Evolutionary conservation across 192 early-diverging fungal species (phyloP).

Genomic region (Linnemannia schmuckeri): DNA sequence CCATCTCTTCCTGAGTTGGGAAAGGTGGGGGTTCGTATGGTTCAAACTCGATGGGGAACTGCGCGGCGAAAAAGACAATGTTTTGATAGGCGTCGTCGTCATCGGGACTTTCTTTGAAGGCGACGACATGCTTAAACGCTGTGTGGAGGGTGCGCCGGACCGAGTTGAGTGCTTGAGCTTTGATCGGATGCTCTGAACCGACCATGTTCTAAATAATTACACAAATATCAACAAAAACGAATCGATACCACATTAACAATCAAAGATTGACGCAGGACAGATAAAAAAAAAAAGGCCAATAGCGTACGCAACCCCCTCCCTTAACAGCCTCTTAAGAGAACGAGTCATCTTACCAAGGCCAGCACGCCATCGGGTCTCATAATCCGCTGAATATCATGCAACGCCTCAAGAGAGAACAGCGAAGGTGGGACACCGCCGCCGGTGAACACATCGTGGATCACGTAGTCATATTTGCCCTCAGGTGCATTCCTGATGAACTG

Average conservation of each 20-base stretch:
- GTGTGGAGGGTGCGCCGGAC: slow-evolving; percentile 74
- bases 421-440: slow-evolving; percentile 82
- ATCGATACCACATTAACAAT: slow-evolving; percentile 10
- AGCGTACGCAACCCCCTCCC: not conserved
- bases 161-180: slow-evolving; percentile 67
- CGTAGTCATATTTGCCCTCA: slow-evolving; percentile 77
- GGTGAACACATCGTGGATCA: slow-evolving; percentile 96
- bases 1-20: slow-evolving; percentile 73
- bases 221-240: not conserved
- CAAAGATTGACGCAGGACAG: too few relatives aligned
- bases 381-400: slow-evolving; percentile 73
- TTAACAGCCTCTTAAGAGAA: slow-evolving; percentile 5
- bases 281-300: not conserved
- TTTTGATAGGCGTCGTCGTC: slow-evolving; percentile 69
- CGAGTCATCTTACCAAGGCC: slow-evolving; percentile 69
- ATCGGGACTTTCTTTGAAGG: slow-evolving; percentile 71
- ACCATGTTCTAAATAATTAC: slow-evolving; percentile 79
- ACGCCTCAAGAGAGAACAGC: slow-evolving; percentile 82
- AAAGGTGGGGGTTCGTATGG: slow-evolving; percentile 32
- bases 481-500: slow-evolving; percentile 73
- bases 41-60: slow-evolving; percentile 48
- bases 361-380: slow-evolving; percentile 83
- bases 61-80: slow-evolving; percentile 61
- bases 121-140: slow-evolving; percentile 76
- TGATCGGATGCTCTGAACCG: slow-evolving; percentile 65